Conservation (phyloP, 2,329 filamentous ascomycete genomes). For the Penicillium sp. region DNA sequence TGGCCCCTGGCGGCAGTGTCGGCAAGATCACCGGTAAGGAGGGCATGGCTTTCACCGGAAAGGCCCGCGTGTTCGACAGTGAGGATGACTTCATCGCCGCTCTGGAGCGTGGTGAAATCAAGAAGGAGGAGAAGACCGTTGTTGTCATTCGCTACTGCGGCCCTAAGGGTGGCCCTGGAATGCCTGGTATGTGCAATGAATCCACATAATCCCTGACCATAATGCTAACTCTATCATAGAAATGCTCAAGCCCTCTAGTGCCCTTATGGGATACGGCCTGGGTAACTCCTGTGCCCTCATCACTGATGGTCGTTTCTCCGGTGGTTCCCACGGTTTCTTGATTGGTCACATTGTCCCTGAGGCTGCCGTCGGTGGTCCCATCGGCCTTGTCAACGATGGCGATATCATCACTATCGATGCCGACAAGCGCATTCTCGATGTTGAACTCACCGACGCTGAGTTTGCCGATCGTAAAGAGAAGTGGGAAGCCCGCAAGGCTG, state of each 20-base stretch:
- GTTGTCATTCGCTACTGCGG: conserved; percentile 74
- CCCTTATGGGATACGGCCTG: conserved; percentile 71
- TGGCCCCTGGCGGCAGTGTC: conserved; percentile 68
- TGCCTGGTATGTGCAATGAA: conserved; percentile 48
- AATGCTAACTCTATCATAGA: conserved; percentile 61
- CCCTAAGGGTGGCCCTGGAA: conserved; percentile 70
- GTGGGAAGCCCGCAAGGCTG: conserved; percentile 54
- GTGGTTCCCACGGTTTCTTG: conserved; percentile 85
- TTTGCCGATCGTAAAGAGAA: conserved; percentile 55
- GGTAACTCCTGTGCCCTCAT: conserved; percentile 69
- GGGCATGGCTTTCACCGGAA: conserved; percentile 64
- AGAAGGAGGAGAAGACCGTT: conserved; percentile 73
- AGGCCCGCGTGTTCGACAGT: conserved; percentile 67
- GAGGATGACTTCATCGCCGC: conserved; percentile 68
- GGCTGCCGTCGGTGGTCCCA: conserved; percentile 81
- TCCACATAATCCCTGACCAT: background rate
- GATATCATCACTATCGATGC: conserved; percentile 85
- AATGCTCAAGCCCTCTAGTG: conserved; percentile 70
- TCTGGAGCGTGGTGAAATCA: conserved; percentile 66
- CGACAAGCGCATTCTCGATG: conserved; percentile 64
- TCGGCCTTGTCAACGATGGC: conserved; percentile 75
- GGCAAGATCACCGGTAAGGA: conserved; percentile 78
- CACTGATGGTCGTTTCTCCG: conserved; percentile 80
- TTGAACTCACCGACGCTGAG: conserved; percentile 66
- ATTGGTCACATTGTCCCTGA: conserved; percentile 90